Conservation (phyloP, 345 rosid genomes). For the Erysimum cheiranthoides region DNA sequence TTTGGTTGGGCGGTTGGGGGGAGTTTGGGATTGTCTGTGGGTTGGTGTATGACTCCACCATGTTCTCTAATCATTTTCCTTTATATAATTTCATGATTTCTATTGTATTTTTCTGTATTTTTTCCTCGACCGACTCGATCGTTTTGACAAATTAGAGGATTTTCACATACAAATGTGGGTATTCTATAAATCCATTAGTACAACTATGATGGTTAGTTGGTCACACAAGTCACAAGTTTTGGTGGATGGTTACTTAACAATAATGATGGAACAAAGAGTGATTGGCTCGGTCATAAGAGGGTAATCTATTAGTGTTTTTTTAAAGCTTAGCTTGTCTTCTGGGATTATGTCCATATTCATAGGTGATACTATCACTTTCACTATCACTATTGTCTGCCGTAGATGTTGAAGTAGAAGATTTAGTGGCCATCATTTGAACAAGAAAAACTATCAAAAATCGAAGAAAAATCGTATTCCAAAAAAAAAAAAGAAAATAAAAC, state of each 20-base stretch:
- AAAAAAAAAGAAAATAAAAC: too few species aligned
- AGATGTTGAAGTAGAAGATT: too few species aligned
- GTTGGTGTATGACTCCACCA: conserved; percentile 44
- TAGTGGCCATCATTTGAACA: too few species aligned
- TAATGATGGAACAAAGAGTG: neutral
- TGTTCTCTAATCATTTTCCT: conserved; percentile 35
- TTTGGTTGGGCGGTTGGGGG: conserved; percentile 47
- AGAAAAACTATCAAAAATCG: too few species aligned
- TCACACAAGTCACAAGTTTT: neutral
- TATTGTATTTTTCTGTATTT: neutral
- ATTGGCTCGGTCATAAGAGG: neutral
- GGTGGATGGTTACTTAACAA: neutral
- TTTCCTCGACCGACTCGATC: neutral
- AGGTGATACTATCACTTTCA: neutral
- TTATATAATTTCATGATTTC: conserved; percentile 17
- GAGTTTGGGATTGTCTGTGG: conserved; percentile 45
- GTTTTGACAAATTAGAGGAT: conserved; percentile 24
- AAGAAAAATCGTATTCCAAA: too few species aligned
- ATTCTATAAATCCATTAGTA: neutral
- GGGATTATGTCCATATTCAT: neutral
- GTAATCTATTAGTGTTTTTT: neutral
- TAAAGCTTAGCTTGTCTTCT: conserved; percentile 7
- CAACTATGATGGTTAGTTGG: conserved; percentile 9
- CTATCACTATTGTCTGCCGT: too few species aligned
- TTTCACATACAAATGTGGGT: neutral